Conservation (phyloP, 495 filamentous ascomycete genomes). For the Aspergillus wentii region DNA sequence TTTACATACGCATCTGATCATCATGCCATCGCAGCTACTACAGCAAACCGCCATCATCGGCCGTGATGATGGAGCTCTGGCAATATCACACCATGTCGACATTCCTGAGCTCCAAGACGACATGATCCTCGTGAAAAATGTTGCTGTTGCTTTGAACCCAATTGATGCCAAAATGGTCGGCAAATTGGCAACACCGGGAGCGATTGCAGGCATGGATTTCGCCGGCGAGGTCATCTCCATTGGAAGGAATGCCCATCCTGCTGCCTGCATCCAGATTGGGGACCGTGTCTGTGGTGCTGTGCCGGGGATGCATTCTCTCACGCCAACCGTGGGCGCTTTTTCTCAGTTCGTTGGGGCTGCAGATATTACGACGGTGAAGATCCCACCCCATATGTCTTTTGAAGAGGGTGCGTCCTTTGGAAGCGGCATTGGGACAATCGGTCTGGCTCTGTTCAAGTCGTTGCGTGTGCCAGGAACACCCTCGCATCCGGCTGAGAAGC, state of each 20-base stretch:
- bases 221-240: slow-evolving; percentile 7
- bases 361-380: slow-evolving; percentile 6
- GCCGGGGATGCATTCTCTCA: slow-evolving; percentile 10
- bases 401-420: slow-evolving; percentile 19
- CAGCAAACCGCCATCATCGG: too few relatives aligned
- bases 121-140: too few relatives aligned
- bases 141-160: slow-evolving; percentile 13
- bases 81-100: too few relatives aligned
- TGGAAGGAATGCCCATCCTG: background rate
- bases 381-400: slow-evolving; percentile 10
- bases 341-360: slow-evolving; percentile 16
- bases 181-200: slow-evolving; percentile 5
- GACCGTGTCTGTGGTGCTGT: slow-evolving; percentile 20
- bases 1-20: too few relatives aligned
- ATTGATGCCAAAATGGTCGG: slow-evolving; percentile 18
- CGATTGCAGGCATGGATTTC: background rate
- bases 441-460: slow-evolving; percentile 1
- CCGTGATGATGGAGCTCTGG: too few relatives aligned
- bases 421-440: slow-evolving; percentile 4
- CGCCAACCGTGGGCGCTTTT: slow-evolving; percentile 19
- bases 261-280: slow-evolving; percentile 8
- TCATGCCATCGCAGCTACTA: too few relatives aligned
- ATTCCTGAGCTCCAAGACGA: too few relatives aligned
- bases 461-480: background rate
- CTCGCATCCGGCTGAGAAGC: background rate